Evolutionary conservation across 1,284 basidiomycete genomes (phyloP), one percentile per base, ranked within the genome.

Genomic region (Ceratobasidium sp.): DNA sequence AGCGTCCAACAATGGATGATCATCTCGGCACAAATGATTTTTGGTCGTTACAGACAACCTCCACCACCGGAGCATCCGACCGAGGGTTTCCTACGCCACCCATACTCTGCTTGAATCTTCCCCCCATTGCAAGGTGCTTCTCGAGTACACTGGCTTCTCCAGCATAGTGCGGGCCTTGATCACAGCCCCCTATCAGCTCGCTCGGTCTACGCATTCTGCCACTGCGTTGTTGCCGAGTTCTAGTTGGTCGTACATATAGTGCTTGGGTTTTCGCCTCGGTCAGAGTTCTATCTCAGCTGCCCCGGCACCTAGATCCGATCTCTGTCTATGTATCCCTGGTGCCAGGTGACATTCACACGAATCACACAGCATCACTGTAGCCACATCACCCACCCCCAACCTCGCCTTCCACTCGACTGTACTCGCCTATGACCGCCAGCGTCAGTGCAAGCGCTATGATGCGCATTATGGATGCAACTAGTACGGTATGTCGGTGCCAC

Each of bases 301-400:
- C 47, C 40, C 60, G 60, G 60, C 45, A 22, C 40, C 47, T 50
- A 52, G 60, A 64, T 64, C 45, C 47, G 60, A 64, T 64, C 60
- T 40, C 60, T 62, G 32, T 52, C 47, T 52, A 64, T 64, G 60
- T 52, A 31, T 50, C 32, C 34, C 32, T 8, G 60, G 34, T 64
- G 45, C n/a, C 47, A 38, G 52, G 32, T 52, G 57, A 40, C 34
- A 52, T 64, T 64, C 60, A 50, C 60, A 64, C 60, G 60, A 64
- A 52, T 64, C 45, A 27, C 60, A 40, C 47, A 12, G 32, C 20
- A 47, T 47, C 34, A 64, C 43, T 22, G 29, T 20, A 20, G 38
- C 34, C 25, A 25, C n/a, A 38, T 27, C 22, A 10, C 38, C 6
- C 15, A 27, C 27, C 32, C 34, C 31, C 5, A 49, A 52, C 47